Conservation (phyloP, 352 stramenopile genomes). For the Pythium phragmiticola region DNA sequence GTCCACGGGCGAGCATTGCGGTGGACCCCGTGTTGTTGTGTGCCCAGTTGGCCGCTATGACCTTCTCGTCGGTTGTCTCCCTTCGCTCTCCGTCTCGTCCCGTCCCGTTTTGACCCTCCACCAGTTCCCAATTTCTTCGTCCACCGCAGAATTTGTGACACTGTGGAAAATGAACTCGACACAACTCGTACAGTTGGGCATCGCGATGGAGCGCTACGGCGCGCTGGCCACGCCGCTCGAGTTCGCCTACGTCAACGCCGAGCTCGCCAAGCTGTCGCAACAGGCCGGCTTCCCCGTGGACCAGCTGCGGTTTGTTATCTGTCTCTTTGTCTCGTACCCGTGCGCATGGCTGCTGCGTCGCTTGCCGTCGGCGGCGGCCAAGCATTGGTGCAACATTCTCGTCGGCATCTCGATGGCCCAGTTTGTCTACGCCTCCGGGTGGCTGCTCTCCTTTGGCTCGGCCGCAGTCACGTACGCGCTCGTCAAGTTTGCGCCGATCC, state of each 20-base stretch:
- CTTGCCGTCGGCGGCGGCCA: slow-evolving; percentile 75
- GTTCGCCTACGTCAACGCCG: slow-evolving; percentile 49
- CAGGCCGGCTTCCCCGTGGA: slow-evolving; percentile 46
- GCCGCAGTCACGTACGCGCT: slow-evolving; percentile 89
- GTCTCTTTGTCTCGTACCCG: slow-evolving; percentile 92
- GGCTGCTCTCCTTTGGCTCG: slow-evolving; percentile 95
- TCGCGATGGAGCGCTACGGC: slow-evolving; percentile 22
- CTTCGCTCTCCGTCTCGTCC: not conserved
- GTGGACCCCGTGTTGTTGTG: not conserved
- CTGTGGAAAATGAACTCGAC: slow-evolving; percentile 2
- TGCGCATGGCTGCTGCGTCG: slow-evolving; percentile 37
- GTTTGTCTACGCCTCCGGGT: slow-evolving; percentile 90
- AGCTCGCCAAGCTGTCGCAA: slow-evolving; percentile 38
- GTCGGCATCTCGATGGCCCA: slow-evolving; percentile 93
- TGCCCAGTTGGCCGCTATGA: not conserved
- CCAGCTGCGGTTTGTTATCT: slow-evolving; percentile 82
- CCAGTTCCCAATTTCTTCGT: slow-evolving; percentile 7
- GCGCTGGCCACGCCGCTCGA: slow-evolving; percentile 45
- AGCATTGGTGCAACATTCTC: slow-evolving; percentile 91
- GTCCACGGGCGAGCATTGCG: not conserved
- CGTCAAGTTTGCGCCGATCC: slow-evolving; percentile 45
- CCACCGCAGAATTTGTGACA: not conserved
- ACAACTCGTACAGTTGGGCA: not conserved
- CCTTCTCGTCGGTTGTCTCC: not conserved
- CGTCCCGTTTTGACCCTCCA: not conserved